These are phyloP conservation scores for Purpureocillium takamizusanense DNA, from an alignment of 2,329 filamentous ascomycete genomes.

Conservation along the genomic window DNA sequence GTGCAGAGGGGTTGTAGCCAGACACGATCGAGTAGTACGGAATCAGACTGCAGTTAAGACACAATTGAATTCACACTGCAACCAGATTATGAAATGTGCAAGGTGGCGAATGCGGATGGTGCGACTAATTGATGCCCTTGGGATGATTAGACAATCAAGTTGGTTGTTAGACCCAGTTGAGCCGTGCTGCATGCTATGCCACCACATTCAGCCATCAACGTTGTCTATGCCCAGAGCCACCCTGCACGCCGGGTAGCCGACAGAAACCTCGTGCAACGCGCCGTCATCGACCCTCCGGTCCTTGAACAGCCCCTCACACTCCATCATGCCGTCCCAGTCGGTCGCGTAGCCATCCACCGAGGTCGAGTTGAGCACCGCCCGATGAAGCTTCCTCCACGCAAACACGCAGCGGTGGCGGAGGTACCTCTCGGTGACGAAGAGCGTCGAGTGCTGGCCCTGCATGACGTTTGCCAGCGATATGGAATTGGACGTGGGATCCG, in stretches of 20 bases:
- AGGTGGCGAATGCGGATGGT: too few relatives aligned
- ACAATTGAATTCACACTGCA: too few relatives aligned
- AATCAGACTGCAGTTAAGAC: too few relatives aligned
- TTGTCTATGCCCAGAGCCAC: too few relatives aligned
- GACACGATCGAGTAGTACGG: too few relatives aligned
- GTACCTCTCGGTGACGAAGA: constrained; percentile 1
- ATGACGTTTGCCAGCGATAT: constrained; percentile 2
- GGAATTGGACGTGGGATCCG: background rate
- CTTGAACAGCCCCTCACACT: constrained; percentile 3
- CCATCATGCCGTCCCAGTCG: constrained; percentile 1
- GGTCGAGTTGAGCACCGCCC: constrained; percentile 1
- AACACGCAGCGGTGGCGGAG: constrained; percentile 2
- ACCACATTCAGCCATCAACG: too few relatives aligned
- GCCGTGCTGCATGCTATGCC: too few relatives aligned
- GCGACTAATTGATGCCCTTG: too few relatives aligned
- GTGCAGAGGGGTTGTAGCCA: too few relatives aligned
- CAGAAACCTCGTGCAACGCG: background rate
- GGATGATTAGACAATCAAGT: too few relatives aligned
- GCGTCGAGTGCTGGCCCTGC: constrained; percentile 1
- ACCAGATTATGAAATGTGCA: too few relatives aligned
- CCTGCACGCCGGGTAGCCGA: constrained; percentile 2
- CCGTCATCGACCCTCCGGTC: background rate
- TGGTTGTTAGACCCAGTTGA: too few relatives aligned
- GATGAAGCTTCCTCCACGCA: constrained; percentile 4
- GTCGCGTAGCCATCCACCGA: constrained; percentile 2